A percentile compares a stretch with the other conserved stretches of the same genome.
These are phyloP conservation scores for Prunus padus DNA, from an alignment of 306 rosid genomes.

Conservation along the genomic window DNA sequence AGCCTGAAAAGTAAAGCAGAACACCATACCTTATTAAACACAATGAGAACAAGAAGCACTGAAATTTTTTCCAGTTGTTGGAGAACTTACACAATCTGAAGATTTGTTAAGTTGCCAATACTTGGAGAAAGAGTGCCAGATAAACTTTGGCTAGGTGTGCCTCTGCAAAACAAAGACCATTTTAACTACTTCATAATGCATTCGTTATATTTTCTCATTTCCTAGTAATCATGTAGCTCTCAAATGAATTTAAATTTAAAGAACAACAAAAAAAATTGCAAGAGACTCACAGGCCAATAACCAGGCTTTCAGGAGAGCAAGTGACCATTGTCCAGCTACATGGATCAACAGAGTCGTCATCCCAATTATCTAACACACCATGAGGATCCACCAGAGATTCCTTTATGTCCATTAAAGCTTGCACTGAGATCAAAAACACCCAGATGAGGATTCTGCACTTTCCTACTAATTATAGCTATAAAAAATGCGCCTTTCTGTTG, in stretches of 20 bases:
- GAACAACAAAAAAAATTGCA: neutral
- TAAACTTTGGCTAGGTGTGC: constrained; percentile 92
- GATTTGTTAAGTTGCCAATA: constrained; percentile 94
- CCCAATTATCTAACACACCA: constrained; percentile 94
- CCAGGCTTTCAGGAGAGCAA: constrained; percentile 80
- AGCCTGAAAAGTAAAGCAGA: constrained; percentile 53
- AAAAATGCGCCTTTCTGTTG: neutral
- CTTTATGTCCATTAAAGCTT: constrained; percentile 89
- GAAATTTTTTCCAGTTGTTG: neutral
- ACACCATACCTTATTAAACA: constrained; percentile 18
- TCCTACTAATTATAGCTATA: neutral
- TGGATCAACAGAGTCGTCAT: constrained; percentile 94
- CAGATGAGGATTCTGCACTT: constrained; percentile 31
- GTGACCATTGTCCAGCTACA: constrained; percentile 99
- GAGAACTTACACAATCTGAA: constrained; percentile 85
- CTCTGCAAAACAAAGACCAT: constrained; percentile 56
- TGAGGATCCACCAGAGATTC: constrained; percentile 76
- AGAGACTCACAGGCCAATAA: constrained; percentile 75
- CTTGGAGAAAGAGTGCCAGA: constrained; percentile 88
- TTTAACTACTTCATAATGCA: neutral
- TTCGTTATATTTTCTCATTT: neutral
- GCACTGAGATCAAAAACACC: constrained; percentile 49
- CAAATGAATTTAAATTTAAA: constrained; percentile 2
- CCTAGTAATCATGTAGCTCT: neutral
- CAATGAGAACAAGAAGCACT: constrained; percentile 16